Percentiles rank a stretch among this genome's conserved stretches.
These are phyloP conservation scores for Fusarium siculi DNA, from an alignment of 2,329 filamentous ascomycete species.

Conservation along the genomic window DNA sequence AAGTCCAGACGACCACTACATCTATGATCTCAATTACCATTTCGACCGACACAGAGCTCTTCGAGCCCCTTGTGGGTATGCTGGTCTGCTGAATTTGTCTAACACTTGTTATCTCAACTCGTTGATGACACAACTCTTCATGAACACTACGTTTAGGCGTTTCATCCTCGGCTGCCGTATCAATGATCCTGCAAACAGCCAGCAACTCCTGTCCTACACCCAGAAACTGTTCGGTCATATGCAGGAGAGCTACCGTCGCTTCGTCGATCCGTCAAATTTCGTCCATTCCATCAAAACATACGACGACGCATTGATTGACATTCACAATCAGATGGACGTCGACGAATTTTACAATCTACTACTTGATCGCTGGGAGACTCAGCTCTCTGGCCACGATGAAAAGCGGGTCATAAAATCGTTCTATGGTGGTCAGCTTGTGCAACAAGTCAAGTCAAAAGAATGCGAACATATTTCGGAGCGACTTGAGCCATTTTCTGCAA, in stretches of 20 bases:
- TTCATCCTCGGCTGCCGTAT: conserved; percentile 80
- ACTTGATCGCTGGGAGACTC: conserved; percentile 89
- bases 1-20: conserved; percentile 60
- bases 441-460: conserved; percentile 95
- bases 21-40: conserved; percentile 68
- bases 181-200: conserved; percentile 63
- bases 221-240: conserved; percentile 85
- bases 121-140: conserved; percentile 91
- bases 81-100: conserved; percentile 90
- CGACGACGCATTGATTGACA: conserved; percentile 84
- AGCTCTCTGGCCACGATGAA: conserved; percentile 73
- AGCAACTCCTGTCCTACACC: conserved; percentile 79
- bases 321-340: conserved; percentile 94
- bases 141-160: conserved; percentile 87
- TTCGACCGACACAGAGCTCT: conserved; percentile 76
- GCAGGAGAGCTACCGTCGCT: conserved; percentile 82
- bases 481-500: conserved; percentile 90
- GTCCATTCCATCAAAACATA: conserved; percentile 83
- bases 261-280: conserved; percentile 77
- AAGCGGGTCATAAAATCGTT: conserved; percentile 82
- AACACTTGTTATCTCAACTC: conserved; percentile 99
- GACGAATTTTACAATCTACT: conserved; percentile 97
- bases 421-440: conserved; percentile 90
- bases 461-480: conserved; percentile 93
- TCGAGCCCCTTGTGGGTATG: conserved; percentile 82